phyloP scores from a whole-genome alignment of 805 yeast genomes.

The Lipomyces spencermartinsiae region DNA sequence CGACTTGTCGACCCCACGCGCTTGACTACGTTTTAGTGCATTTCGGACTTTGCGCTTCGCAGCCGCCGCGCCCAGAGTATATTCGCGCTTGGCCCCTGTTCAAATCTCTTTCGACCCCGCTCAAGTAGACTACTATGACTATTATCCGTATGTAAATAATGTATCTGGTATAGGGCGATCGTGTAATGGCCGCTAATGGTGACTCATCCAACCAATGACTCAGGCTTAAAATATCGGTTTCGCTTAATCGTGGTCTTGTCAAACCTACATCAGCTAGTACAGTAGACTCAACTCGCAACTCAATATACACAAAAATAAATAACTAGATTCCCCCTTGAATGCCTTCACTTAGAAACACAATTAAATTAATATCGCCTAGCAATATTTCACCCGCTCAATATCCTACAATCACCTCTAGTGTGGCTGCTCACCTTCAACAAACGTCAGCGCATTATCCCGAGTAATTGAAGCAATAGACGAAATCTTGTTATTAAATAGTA shows the following conservation, averaged over 20 bases:
- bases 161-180: too few relatives aligned
- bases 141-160: too few relatives aligned
- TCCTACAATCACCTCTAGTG: slow-evolving; percentile 11
- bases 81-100: too few relatives aligned
- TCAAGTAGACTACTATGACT: too few relatives aligned
- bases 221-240: too few relatives aligned
- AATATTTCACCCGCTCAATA: neutral
- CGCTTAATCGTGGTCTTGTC: too few relatives aligned
- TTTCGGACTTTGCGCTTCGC: neutral
- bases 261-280: too few relatives aligned
- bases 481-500: slow-evolving; percentile 79
- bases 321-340: neutral
- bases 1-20: too few relatives aligned
- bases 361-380: neutral
- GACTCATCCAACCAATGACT: neutral
- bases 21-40: too few relatives aligned
- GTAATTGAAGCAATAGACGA: slow-evolving; percentile 76
- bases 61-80: neutral
- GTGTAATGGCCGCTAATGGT: neutral
- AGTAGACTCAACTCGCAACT: neutral
- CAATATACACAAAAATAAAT: neutral
- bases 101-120: too few relatives aligned
- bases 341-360: neutral
- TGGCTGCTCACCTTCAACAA: slow-evolving; percentile 59
- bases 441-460: slow-evolving; percentile 76